Conservation (phyloP, 2,329 filamentous ascomycete species). For the Phialemonium atrogriseum region DNA sequence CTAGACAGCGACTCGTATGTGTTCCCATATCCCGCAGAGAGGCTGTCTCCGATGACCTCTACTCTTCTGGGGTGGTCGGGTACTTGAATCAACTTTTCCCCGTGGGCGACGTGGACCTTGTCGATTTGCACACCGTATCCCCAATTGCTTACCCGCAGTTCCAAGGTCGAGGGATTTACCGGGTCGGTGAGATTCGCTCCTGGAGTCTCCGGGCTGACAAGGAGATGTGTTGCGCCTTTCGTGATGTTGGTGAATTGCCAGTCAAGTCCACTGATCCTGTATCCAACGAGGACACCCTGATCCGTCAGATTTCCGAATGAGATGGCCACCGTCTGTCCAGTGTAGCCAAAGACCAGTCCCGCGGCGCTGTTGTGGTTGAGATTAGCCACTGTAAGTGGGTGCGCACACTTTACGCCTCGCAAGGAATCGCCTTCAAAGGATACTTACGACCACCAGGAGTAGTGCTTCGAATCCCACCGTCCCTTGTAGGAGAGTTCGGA, state of each 20-base stretch:
- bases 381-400: constrained; percentile 5
- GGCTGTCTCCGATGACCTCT: constrained; percentile 37
- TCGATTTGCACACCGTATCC: constrained; percentile 49
- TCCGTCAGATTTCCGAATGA: constrained; percentile 44
- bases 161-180: constrained; percentile 38
- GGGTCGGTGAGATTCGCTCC: constrained; percentile 34
- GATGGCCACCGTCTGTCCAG: constrained; percentile 42
- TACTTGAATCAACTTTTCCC: constrained; percentile 34
- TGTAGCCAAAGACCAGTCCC: constrained; percentile 47
- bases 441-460: constrained; percentile 53
- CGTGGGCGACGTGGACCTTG: constrained; percentile 37
- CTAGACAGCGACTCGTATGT: constrained; percentile 49
- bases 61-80: constrained; percentile 26
- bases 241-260: constrained; percentile 56
- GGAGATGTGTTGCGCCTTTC: constrained; percentile 44
- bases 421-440: too few species aligned
- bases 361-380: constrained; percentile 28
- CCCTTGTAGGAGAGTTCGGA: constrained; percentile 53
- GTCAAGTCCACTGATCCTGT: constrained; percentile 48
- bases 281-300: constrained; percentile 43
- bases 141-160: constrained; percentile 54
- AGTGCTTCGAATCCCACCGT: constrained; percentile 50
- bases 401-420: too few species aligned
- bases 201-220: constrained; percentile 36
- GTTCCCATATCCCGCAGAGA: constrained; percentile 48